Evolutionary conservation across 768 basidiomycete species (phyloP).

Genomic region (Suillus occidentalis): DNA sequence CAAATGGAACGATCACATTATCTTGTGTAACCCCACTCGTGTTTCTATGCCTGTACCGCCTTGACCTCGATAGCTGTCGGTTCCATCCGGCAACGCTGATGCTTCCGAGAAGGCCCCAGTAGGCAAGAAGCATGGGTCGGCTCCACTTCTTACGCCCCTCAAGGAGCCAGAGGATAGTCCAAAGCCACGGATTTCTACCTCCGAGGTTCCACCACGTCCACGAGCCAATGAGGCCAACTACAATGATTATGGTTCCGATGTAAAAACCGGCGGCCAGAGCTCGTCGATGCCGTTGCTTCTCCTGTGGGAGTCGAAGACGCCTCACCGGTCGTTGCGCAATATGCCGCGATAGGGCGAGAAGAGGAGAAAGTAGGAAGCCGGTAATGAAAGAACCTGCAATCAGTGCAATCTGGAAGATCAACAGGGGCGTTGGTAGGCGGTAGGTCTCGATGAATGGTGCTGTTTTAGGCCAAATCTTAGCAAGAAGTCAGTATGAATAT

Average conservation of each 20-base stretch:
- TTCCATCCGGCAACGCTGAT: slow-evolving; percentile 96
- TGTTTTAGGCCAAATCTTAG: slow-evolving; percentile 74
- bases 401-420: slow-evolving; percentile 89
- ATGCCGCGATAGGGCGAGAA: slow-evolving; percentile 88
- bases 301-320: slow-evolving; percentile 78
- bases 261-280: slow-evolving; percentile 87
- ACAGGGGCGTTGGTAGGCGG: slow-evolving; percentile 87
- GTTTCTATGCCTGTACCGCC: slow-evolving; percentile 61
- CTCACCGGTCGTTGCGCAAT: slow-evolving; percentile 84
- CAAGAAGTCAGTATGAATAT: slow-evolving; percentile 6
- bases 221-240: slow-evolving; percentile 80
- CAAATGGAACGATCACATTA: slow-evolving; percentile 30
- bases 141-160: slow-evolving; percentile 79
- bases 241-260: slow-evolving; percentile 69
- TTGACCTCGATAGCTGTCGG: slow-evolving; percentile 78
- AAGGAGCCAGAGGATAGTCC: slow-evolving; percentile 76
- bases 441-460: slow-evolving; percentile 89
- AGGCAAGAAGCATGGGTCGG: slow-evolving; percentile 71
- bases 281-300: slow-evolving; percentile 79
- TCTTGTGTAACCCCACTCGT: slow-evolving; percentile 34
- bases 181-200: slow-evolving; percentile 83
- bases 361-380: slow-evolving; percentile 93
- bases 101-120: slow-evolving; percentile 80
- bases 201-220: slow-evolving; percentile 92
- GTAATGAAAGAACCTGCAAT: slow-evolving; percentile 89